Percentiles rank a stretch among this genome's conserved stretches.
phyloP scores from a whole-genome alignment of 2,329 filamentous ascomycete genomes.

The Pseudonectria foliicola region DNA sequence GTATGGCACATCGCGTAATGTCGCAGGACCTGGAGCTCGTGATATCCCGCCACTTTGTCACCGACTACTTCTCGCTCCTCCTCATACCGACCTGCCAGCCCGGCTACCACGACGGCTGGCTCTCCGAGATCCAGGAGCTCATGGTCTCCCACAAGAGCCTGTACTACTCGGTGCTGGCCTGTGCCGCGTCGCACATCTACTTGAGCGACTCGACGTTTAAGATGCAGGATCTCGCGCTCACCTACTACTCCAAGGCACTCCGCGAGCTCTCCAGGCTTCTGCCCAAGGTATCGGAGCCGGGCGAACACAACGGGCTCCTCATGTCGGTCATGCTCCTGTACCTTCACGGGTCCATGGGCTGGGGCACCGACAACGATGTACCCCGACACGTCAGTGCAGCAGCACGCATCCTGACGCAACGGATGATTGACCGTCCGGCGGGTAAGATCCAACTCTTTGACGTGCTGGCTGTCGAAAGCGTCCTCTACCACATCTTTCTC shows the following conservation, averaged over 20 bases:
- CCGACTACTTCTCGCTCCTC: constrained; percentile 14
- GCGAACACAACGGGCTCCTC: constrained; percentile 15
- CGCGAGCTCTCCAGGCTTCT: constrained; percentile 13
- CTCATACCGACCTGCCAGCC: constrained; percentile 23
- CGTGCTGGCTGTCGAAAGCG: constrained; percentile 16
- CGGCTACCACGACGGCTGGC: constrained; percentile 23
- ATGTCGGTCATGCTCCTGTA: constrained; percentile 22
- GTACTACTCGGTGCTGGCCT: constrained; percentile 23
- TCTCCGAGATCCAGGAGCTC: constrained; percentile 21
- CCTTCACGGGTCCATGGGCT: constrained; percentile 17
- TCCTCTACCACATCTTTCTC: constrained; percentile 18
- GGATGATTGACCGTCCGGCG: constrained; percentile 5
- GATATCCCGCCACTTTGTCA: constrained; percentile 14
- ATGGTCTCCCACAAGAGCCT: constrained; percentile 21
- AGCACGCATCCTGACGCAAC: constrained; percentile 11
- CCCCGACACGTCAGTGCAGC: constrained; percentile 15
- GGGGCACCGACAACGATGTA: constrained; percentile 13
- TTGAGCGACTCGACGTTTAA: constrained; percentile 7
- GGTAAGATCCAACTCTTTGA: constrained; percentile 12
- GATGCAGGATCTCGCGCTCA: constrained; percentile 15
- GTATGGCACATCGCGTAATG: constrained; percentile 4
- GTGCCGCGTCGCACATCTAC: constrained; percentile 19
- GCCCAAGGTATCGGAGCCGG: constrained; percentile 2
- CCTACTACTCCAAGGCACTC: constrained; percentile 16
- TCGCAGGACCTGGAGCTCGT: constrained; percentile 8